phyloP scores from a whole-genome alignment of 176 grass and related monocot genomes.

The Avena sativa region DNA sequence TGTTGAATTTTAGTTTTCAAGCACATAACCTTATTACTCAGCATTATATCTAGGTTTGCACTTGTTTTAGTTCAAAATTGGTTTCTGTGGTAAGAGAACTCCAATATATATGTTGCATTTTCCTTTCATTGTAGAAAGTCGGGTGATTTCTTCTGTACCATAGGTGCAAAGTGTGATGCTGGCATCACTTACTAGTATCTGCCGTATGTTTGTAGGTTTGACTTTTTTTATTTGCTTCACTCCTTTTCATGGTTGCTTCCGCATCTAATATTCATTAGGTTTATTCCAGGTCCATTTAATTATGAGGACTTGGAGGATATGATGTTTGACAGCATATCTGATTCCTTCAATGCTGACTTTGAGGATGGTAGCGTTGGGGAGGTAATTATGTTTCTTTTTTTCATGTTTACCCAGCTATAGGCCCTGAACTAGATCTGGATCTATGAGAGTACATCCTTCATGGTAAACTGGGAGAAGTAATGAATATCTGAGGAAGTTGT shows the following conservation, averaged over 20 bases:
- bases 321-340: constrained; percentile 53
- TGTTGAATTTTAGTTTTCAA: not conserved
- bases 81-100: not conserved
- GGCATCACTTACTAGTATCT: constrained; percentile 6
- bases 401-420: not conserved
- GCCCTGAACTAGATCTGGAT: not conserved
- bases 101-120: not conserved
- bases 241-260: not conserved
- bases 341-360: constrained; percentile 60
- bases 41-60: not conserved
- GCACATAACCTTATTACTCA: not conserved
- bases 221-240: not conserved
- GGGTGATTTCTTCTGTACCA: not conserved
- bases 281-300: constrained; percentile 63
- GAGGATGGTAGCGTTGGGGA: constrained; percentile 79
- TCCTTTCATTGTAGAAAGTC: not conserved
- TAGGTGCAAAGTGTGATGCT: constrained; percentile 14
- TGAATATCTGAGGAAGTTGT: not conserved
- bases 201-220: not conserved
- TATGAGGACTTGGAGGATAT: constrained; percentile 77
- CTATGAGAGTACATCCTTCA: not conserved
- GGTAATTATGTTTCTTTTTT: constrained; percentile 37
- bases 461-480: not conserved
- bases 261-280: not conserved
- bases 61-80: not conserved